Conservation (phyloP, 176 grass and related monocot species). For the Oryza nivara region DNA sequence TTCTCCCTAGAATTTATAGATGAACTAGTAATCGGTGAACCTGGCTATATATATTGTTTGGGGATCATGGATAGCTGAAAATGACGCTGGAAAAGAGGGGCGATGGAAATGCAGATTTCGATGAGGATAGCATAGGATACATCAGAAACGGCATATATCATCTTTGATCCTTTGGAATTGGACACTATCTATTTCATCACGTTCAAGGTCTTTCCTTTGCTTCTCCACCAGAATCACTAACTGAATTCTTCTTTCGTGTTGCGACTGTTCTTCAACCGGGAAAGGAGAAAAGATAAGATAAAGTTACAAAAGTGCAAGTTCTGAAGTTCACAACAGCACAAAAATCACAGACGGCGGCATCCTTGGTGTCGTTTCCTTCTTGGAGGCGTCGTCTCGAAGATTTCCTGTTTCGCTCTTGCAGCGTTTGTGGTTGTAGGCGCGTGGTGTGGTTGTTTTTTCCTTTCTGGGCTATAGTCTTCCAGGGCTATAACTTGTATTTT, state of each 20-base stretch:
- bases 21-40: neutral
- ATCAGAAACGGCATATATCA: neutral
- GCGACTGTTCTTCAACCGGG: neutral
- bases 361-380: too few species aligned
- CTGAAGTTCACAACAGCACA: neutral
- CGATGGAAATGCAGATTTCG: slow-evolving; percentile 6
- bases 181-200: slow-evolving; percentile 14
- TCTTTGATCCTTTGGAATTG: neutral
- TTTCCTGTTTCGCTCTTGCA: too few species aligned
- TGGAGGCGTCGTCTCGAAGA: too few species aligned
- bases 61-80: neutral
- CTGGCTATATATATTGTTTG: neutral
- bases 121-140: neutral
- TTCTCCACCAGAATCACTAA: neutral
- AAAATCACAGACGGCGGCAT: too few species aligned
- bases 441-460: too few species aligned
- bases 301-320: neutral
- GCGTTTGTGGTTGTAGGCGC: too few species aligned
- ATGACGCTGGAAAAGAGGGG: neutral
- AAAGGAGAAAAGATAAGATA: neutral
- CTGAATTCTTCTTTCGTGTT: neutral
- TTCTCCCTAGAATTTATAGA: neutral
- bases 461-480: too few species aligned
- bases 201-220: slow-evolving; percentile 8
- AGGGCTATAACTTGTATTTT: too few species aligned